Evolutionary conservation across 345 rosid genomes (phyloP), one percentile per base, ranked within the genome.

Genomic region (Toxicodendron radicans): DNA sequence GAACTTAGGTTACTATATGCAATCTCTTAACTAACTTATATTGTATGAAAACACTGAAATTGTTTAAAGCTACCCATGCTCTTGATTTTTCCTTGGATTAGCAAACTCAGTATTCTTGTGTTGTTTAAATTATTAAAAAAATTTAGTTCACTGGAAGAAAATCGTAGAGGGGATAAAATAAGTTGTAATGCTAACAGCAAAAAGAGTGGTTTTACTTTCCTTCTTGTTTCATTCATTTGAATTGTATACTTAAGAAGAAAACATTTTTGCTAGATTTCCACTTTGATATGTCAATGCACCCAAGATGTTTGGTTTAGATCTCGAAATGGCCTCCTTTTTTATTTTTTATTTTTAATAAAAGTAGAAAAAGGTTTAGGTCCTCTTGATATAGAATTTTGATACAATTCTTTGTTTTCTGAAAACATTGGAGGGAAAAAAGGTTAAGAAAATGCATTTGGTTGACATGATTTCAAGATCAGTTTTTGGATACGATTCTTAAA

Each of bases 221-320:
- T 66, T 66, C 30, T 45, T 66, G 33, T n/a, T 51, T 24, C 41
- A 48, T 66, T 48, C 14, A 2, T 14, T 27, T 66, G 23, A 27
- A 24, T 48, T 20, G 49, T 1, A 1, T 66, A 9, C 21, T 24
- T 66, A 48, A 66, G 49, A 10, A 8, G 27, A 45, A 9, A 66
- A 0, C 48, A 13, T 45, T 66, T 66, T n/a, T 52, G 1, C 53
- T 68, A 16, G 72, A 69, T n/a, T 69, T 69, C 46, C 33, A n/a
- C 54, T 68, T 33, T 35, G 27, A 3, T 20, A 3, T n/a, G 13
- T 2, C n/a, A 46, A 13, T 46, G 46, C 3, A 33, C 60, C 27
- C 72, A 5, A 32, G 33, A n/a, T n/a, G 72, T n/a, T 54, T 56
- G 4, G 33, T n/a, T 17, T 18, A 38, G 72, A 14, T 54, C 49